Base-by-base conservation (phyloP, 345 rosid species). In the Viola odorata region DNA sequence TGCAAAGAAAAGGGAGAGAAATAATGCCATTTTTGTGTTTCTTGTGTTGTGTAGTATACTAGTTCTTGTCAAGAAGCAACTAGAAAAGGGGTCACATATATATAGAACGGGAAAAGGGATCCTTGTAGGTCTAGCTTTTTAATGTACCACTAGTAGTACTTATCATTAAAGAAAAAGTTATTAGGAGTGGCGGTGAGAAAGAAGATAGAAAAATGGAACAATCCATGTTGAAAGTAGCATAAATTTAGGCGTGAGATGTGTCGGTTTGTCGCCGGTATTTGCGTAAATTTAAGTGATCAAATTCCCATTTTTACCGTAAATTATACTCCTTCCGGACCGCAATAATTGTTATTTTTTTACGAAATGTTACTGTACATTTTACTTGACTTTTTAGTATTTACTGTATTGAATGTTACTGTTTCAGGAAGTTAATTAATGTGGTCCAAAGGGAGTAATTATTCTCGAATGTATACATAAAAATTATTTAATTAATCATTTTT, bases 211-310 rank as follows among this genome's bases (percentile, higher is more conserved):
- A 8, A 41, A 45, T 4, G 58, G 39, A 36, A 17, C 37, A 38
- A 3, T 23, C 45, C 76, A 57, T 54, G 70, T 55, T 71, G n/a
- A 45, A 51, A 36, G 49, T 56, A 8, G 57, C 76, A 67, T 41
- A 37, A 58, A 62, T 42, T 61, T 39, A 62, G 81, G 64, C 75
- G 75, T 47, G 73, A 56, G 63, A 59, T 39, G 67, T 60, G 78
- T 63, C 64, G 15, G 47, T 11, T 15, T 66, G 77, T 77, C 55
- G 17, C 54, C 8, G 13, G 3, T 40, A 36, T 36, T 57, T 32
- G 42, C n/a, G n/a, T n/a, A n/a, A n/a, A n/a, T n/a, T n/a, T n/a
- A n/a, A n/a, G n/a, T n/a, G n/a, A n/a, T n/a, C n/a, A n/a, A n/a
- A n/a, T n/a, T n/a, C n/a, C n/a, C n/a, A n/a, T n/a, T n/a, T n/a